Evolutionary conservation across 2,329 filamentous ascomycete species (phyloP), one percentile per base, ranked within the genome.

Genomic region (Chaetomiaceae sp.): DNA sequence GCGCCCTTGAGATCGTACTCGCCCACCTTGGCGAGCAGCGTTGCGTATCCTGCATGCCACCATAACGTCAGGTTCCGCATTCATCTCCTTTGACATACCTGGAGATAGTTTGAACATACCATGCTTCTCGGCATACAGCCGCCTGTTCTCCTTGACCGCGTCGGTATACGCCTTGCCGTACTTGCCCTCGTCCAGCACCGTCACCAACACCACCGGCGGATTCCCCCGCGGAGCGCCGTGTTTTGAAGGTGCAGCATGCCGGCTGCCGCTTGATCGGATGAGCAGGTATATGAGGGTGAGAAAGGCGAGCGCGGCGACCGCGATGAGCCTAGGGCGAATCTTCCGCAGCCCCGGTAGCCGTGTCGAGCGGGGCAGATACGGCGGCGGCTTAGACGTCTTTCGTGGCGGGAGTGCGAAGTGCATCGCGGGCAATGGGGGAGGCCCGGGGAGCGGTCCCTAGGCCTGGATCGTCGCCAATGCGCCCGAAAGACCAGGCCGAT

Each of bases 371-470:
- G 78, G 73, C 54, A 75, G 74, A 68, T 87, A 91, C 24, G 84
- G 82, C 55, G 82, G 79, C 56, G 85, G 80, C 62, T 84, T 81
- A 55, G 86, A 91, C 61, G 78, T 81, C 70, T 91, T 95, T 66
- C 89, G 84, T 60, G 88, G 80, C 45, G 89, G 89, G 59, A 94
- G 83, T 54, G 90, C 88, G 74, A 91, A 89, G 66, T 95, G 90
- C 88, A 95, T 93, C 57, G 46, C 42, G 10, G 34, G 11, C 27
- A 14, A n/a, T n/a, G 37, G 10, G 20, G 17, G 27, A 39, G 43
- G 40, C 33, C 44, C 24, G 42, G 41, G 48, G 37, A 38, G 18
- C 7, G 6, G 20, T 37, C 43, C 51, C 42, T 42, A 33, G 39
- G 48, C 51, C 41, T 33, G 26, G n/a, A 39, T 32, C 6, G 19